Conservation (phyloP, 805 yeast species). For the Priceomyces fermenticarens region DNA sequence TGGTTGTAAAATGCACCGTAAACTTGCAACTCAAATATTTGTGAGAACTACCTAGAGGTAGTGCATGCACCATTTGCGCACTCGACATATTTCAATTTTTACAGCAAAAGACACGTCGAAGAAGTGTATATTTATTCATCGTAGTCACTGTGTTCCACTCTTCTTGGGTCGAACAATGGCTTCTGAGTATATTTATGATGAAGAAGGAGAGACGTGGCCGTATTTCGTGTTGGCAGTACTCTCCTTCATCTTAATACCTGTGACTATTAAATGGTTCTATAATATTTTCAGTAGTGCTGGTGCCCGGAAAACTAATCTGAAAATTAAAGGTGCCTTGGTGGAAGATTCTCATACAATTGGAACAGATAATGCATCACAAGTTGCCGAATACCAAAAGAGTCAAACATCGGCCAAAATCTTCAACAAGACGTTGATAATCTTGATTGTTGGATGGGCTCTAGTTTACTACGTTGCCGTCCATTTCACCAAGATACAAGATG, state of each 20-base stretch:
- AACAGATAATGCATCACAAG: constrained; percentile 20
- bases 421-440: constrained; percentile 31
- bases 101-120: no score
- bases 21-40: background rate
- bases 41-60: background rate
- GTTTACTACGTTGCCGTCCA: constrained; percentile 40
- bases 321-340: constrained; percentile 28
- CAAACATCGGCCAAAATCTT: constrained; percentile 31
- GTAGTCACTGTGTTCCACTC: no score
- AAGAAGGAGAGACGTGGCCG: constrained; percentile 90
- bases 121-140: no score
- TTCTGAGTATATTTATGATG: constrained; percentile 75
- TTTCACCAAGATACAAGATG: constrained; percentile 44
- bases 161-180: constrained; percentile 21
- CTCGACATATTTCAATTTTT: no score
- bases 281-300: constrained; percentile 17
- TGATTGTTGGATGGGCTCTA: constrained; percentile 59
- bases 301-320: constrained; percentile 16
- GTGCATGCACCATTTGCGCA: no score
- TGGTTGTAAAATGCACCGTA: background rate
- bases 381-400: constrained; percentile 24
- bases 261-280: constrained; percentile 39
- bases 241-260: constrained; percentile 65
- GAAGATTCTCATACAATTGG: constrained; percentile 35
- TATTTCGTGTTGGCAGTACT: constrained; percentile 75